A percentile compares a stretch with the other conserved stretches of the same genome.
Conservation (phyloP, 352 stramenopile genomes). For the Phytophthora pluvialis region DNA sequence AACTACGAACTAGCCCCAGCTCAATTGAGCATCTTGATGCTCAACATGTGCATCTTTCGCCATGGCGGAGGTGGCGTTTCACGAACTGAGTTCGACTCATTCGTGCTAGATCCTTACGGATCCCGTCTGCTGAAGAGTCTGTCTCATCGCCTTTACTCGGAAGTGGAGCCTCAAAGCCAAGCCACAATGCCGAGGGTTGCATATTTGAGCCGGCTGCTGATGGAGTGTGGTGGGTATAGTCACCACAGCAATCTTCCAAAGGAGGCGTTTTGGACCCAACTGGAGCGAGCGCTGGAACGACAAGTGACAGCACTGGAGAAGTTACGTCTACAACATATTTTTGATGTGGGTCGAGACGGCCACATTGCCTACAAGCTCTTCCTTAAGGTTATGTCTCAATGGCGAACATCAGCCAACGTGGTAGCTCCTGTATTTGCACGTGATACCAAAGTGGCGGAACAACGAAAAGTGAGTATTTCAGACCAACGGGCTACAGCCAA, state of each 20-base stretch:
- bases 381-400: slow-evolving; percentile 75
- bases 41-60: slow-evolving; percentile 50
- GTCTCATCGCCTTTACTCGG: slow-evolving; percentile 38
- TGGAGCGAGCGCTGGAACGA: slow-evolving; percentile 43
- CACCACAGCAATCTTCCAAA: slow-evolving; percentile 39
- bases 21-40: slow-evolving; percentile 50
- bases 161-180: slow-evolving; percentile 16
- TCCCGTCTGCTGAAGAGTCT: slow-evolving; percentile 43
- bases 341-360: slow-evolving; percentile 67
- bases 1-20: slow-evolving; percentile 44
- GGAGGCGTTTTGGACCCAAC: slow-evolving; percentile 34
- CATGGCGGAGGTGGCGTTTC: slow-evolving; percentile 50
- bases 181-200: slow-evolving; percentile 48
- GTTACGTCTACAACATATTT: slow-evolving; percentile 63
- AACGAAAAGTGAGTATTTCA: background rate
- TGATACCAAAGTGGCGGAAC: slow-evolving; percentile 3
- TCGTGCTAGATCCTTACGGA: slow-evolving; percentile 66
- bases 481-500: slow-evolving; percentile 4
- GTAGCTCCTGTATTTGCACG: background rate
- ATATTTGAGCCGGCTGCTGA: slow-evolving; percentile 54
- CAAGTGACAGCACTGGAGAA: slow-evolving; percentile 40
- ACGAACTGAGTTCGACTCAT: slow-evolving; percentile 82
- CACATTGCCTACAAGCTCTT: slow-evolving; percentile 78
- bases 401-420: slow-evolving; percentile 24
- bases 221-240: slow-evolving; percentile 35